phyloP scores from a whole-genome alignment of 345 rosid genomes.

The Ailanthus altissimus region DNA sequence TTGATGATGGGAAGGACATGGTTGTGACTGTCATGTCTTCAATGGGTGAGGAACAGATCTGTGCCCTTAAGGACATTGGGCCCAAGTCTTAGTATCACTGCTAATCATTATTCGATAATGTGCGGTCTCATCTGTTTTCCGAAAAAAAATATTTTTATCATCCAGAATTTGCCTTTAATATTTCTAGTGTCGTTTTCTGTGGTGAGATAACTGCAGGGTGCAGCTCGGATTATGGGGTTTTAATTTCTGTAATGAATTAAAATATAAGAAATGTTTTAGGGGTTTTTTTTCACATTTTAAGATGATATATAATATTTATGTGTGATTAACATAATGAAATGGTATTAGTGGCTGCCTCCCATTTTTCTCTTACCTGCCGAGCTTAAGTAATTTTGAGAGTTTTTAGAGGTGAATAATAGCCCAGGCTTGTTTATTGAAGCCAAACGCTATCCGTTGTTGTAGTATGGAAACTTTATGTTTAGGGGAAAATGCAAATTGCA shows the following conservation, averaged over 20 bases:
- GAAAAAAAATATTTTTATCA: neutral
- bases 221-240: neutral
- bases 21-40: constrained; percentile 52
- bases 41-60: constrained; percentile 61
- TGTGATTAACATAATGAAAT: no score
- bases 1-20: constrained; percentile 51
- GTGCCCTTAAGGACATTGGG: constrained; percentile 56
- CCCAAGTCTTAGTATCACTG: constrained; percentile 25
- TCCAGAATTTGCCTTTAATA: constrained; percentile 11
- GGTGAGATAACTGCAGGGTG: neutral
- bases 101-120: neutral
- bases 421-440: no score
- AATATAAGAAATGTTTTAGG: neutral
- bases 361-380: no score
- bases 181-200: neutral
- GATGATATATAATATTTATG: no score
- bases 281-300: no score
- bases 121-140: neutral
- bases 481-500: no score
- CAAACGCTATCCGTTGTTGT: no score
- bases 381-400: no score
- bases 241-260: neutral
- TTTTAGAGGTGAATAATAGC: no score
- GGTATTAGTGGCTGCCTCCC: no score
- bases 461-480: no score